phyloP scores from a whole-genome alignment of 805 yeast genomes.

The Komagataella kurtzmanii region DNA sequence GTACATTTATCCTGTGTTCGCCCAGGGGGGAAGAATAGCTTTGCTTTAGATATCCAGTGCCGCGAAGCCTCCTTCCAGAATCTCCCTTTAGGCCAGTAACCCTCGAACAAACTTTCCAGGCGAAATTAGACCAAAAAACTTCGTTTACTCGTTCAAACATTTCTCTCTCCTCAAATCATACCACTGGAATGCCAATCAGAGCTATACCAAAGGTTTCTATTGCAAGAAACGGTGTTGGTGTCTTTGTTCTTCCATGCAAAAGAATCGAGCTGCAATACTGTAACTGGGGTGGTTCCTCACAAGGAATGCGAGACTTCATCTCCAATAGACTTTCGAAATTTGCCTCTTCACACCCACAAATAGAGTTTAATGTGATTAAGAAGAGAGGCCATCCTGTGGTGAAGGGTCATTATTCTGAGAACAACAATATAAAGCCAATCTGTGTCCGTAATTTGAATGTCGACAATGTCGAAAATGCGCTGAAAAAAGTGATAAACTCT shows the following conservation, averaged over 20 bases:
- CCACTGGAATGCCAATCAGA: constrained; percentile 34
- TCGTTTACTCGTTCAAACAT: not conserved
- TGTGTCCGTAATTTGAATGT: constrained; percentile 66
- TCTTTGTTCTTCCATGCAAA: constrained; percentile 63
- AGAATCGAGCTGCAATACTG: constrained; percentile 70
- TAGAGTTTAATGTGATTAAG: constrained; percentile 58
- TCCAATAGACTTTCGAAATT: constrained; percentile 34
- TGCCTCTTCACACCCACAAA: constrained; percentile 48
- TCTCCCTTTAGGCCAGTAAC: not conserved
- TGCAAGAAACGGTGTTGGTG: constrained; percentile 67
- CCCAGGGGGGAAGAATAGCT: not conserved
- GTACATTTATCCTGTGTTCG: not conserved
- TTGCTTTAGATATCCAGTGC: not conserved
- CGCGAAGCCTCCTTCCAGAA: not conserved
- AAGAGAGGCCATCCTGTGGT: constrained; percentile 77
- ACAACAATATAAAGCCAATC: constrained; percentile 35
- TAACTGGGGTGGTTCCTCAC: constrained; percentile 93
- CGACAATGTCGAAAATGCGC: constrained; percentile 48
- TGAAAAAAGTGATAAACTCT: constrained; percentile 49
- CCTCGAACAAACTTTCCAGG: not conserved
- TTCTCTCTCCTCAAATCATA: not conserved
- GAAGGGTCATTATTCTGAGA: constrained; percentile 40
- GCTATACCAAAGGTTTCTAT: constrained; percentile 44
- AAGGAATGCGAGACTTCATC: constrained; percentile 62
- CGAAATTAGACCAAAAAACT: not conserved